Percentiles rank a stretch among this genome's conserved stretches.
These are phyloP conservation scores for Leucoagaricus sp. DNA, from an alignment of 1,284 basidiomycete species.

Conservation along the genomic window DNA sequence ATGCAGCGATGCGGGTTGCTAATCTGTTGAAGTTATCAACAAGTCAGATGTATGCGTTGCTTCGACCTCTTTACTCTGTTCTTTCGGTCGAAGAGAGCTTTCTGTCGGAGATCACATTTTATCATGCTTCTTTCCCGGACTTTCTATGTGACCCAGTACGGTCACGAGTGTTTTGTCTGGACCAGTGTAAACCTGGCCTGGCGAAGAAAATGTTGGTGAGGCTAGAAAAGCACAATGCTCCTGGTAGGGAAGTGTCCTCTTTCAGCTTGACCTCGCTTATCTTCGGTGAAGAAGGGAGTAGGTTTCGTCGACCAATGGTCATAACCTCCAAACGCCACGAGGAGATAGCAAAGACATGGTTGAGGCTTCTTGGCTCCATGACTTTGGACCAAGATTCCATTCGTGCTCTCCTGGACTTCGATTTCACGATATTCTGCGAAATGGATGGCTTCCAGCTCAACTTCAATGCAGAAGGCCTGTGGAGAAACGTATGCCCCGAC, in stretches of 20 bases:
- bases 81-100: background rate
- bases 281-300: background rate
- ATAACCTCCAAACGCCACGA: background rate
- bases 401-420: background rate
- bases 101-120: background rate
- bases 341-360: background rate
- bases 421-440: background rate
- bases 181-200: background rate
- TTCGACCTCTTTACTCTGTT: background rate
- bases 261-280: background rate
- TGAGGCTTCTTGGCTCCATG: background rate
- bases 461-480: background rate
- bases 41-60: background rate
- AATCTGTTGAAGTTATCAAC: background rate
- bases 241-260: background rate
- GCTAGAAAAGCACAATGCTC: background rate
- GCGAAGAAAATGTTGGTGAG: background rate
- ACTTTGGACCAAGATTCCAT: background rate
- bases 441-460: background rate
- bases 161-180: background rate
- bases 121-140: constrained; percentile 5
- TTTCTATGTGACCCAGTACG: constrained; percentile 1
- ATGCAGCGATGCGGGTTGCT: background rate
- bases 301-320: background rate
- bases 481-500: background rate